Percentiles rank a stretch among this genome's conserved stretches.
Conservation (phyloP, 208 protist genomes). For the Trypanosoma conorhini region DNA sequence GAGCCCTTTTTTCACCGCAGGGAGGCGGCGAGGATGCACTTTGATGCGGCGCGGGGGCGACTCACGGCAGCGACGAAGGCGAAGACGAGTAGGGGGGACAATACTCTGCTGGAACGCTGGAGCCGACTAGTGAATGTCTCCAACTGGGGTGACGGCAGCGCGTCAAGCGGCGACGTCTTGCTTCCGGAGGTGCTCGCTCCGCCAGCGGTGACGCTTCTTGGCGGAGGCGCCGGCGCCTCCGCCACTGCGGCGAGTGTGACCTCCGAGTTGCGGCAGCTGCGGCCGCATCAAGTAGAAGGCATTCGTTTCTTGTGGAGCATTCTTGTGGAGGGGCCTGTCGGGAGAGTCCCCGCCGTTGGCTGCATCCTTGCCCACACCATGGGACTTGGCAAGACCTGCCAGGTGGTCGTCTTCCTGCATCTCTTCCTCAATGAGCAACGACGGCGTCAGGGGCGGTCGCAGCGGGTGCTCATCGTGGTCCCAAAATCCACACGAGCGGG, state of each 20-base stretch:
- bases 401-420: slow-evolving; percentile 82
- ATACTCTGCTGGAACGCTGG: slow-evolving; percentile 16
- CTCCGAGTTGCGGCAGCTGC: slow-evolving; percentile 30
- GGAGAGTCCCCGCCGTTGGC: slow-evolving; percentile 73
- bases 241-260: not conserved
- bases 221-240: not conserved
- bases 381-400: slow-evolving; percentile 88
- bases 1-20: slow-evolving; percentile 64
- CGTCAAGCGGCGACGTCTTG: slow-evolving; percentile 34
- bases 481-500: slow-evolving; percentile 73
- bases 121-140: slow-evolving; percentile 29
- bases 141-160: slow-evolving; percentile 26
- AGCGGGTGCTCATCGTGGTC: slow-evolving; percentile 60
- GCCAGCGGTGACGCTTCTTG: not conserved
- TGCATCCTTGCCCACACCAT: slow-evolving; percentile 89
- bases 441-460: not conserved
- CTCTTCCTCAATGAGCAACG: slow-evolving; percentile 46
- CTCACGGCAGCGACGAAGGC: slow-evolving; percentile 1
- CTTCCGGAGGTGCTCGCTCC: slow-evolving; percentile 59
- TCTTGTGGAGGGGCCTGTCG: slow-evolving; percentile 71
- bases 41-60: slow-evolving; percentile 22
- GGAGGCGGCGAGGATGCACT: slow-evolving; percentile 30
- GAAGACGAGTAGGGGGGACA: not conserved
- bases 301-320: slow-evolving; percentile 87
- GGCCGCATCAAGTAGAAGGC: slow-evolving; percentile 75